Conservation (phyloP, 495 filamentous ascomycete species). For the Tetracladium setigerum region DNA sequence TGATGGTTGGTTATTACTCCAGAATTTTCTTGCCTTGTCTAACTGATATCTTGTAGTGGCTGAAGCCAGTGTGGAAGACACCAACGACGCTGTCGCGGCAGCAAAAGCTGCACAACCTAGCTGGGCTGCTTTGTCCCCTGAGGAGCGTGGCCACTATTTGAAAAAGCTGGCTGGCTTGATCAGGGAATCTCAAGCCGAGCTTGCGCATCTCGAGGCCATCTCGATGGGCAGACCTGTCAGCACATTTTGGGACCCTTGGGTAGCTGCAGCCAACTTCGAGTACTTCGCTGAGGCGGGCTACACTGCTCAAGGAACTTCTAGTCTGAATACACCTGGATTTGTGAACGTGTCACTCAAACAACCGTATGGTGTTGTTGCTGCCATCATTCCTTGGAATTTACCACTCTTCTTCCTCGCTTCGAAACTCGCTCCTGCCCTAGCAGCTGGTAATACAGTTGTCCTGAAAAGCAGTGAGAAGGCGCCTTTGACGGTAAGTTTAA, state of each 20-base stretch:
- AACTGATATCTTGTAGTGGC: conserved; percentile 45
- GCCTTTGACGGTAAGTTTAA: conserved; percentile 52
- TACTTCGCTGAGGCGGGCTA: conserved; percentile 31
- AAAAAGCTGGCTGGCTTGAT: conserved; percentile 77
- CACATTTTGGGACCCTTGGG: conserved; percentile 30
- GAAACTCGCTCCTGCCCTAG: conserved; percentile 52
- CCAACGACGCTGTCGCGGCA: conserved; percentile 56
- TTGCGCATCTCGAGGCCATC: conserved; percentile 46
- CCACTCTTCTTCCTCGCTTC: conserved; percentile 25
- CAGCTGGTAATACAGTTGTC: conserved; percentile 68
- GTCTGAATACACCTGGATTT: conserved; percentile 13
- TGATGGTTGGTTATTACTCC: conserved; percentile 10
- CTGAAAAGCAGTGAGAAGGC: conserved; percentile 72
- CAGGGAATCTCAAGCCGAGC: conserved; percentile 64
- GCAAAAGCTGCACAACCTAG: conserved; percentile 76
- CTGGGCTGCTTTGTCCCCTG: conserved; percentile 66
- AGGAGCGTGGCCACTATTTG: conserved; percentile 63
- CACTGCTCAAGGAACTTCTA: conserved; percentile 4
- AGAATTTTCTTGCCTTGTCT: conserved; percentile 14
- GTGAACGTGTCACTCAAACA: conserved; percentile 60
- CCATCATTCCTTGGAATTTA: conserved; percentile 45
- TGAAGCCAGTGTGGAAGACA: conserved; percentile 81
- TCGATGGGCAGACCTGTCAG: conserved; percentile 41
- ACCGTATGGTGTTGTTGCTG: conserved; percentile 57
- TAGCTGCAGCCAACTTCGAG: conserved; percentile 22